Conservation (phyloP, 208 protist genomes). For the Trypanosoma rangeli region DNA sequence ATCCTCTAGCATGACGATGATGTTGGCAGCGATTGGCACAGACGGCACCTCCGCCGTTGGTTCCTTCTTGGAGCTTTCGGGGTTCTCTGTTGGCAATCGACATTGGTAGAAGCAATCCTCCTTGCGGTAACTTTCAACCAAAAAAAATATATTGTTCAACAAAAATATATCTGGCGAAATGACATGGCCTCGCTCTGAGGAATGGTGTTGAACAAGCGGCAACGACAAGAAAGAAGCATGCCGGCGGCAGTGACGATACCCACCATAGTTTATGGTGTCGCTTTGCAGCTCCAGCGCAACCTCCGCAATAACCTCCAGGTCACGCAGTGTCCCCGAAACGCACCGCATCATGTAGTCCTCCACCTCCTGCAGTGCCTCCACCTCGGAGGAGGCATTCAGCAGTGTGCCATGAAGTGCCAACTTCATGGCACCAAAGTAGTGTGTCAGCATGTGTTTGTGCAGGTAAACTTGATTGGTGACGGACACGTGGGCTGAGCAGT, state of each 20-base stretch:
- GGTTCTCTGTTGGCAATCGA: conserved; percentile 12
- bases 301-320: conserved; percentile 64
- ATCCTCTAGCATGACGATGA: conserved; percentile 49
- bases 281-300: conserved; percentile 51
- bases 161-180: conserved; percentile 67
- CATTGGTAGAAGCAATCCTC: conserved; percentile 67
- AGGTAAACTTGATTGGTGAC: conserved; percentile 79
- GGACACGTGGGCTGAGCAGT: conserved; percentile 80
- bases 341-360: conserved; percentile 65
- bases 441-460: conserved; percentile 75
- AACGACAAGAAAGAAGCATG: conserved; percentile 25
- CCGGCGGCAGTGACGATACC: conserved; percentile 23
- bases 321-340: conserved; percentile 59
- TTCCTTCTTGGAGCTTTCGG: not conserved
- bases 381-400: conserved; percentile 41
- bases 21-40: conserved; percentile 42
- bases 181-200: conserved; percentile 4
- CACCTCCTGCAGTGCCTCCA: conserved; percentile 51
- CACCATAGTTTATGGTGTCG: conserved; percentile 19
- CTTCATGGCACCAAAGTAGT: conserved; percentile 76
- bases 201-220: not conserved
- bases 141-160: conserved; percentile 77
- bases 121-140: conserved; percentile 68
- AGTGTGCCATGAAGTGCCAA: conserved; percentile 61
- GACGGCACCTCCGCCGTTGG: conserved; percentile 14